Evolutionary conservation across 1,284 basidiomycete species (phyloP).

Genomic region (Gomphus bonarii): DNA sequence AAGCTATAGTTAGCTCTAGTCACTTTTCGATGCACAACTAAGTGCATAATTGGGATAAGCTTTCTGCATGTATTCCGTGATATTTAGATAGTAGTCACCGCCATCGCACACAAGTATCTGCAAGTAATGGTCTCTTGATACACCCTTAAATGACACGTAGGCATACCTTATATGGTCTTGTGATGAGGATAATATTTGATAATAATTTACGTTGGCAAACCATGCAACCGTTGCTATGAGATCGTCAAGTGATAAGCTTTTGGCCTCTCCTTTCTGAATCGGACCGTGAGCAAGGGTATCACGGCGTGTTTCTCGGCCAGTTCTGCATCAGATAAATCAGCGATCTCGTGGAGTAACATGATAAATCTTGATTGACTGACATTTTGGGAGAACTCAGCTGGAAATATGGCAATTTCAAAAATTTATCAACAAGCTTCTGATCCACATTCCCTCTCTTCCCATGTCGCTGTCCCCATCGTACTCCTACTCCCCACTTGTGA

Average conservation of each 20-base stretch:
- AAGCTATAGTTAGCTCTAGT: not conserved
- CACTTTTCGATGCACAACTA: not conserved
- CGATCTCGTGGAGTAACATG: not conserved
- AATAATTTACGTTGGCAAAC: not conserved
- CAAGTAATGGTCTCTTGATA: not conserved
- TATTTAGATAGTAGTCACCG: constrained; percentile 4
- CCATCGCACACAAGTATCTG: constrained; percentile 10
- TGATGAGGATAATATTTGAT: not conserved
- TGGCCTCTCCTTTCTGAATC: constrained; percentile 4
- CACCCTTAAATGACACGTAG: not conserved
- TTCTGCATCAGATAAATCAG: not conserved
- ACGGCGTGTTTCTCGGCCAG: constrained; percentile 5
- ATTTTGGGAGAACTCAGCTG: constrained; percentile 6
- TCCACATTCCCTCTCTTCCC: not conserved
- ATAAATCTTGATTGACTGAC: not conserved
- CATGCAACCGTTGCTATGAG: constrained; percentile 8
- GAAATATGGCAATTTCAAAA: constrained; percentile 4
- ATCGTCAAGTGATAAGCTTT: constrained; percentile 5
- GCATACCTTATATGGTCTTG: not conserved
- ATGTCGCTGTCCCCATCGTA: not conserved
- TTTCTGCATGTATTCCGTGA: constrained; percentile 1
- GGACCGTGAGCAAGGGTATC: constrained; percentile 7
- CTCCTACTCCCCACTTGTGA: constrained; percentile 3
- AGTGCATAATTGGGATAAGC: not conserved
- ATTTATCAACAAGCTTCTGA: constrained; percentile 5